These are phyloP conservation scores for Cucumis melo DNA, from an alignment of 306 rosid genomes.

Conservation along the genomic window DNA sequence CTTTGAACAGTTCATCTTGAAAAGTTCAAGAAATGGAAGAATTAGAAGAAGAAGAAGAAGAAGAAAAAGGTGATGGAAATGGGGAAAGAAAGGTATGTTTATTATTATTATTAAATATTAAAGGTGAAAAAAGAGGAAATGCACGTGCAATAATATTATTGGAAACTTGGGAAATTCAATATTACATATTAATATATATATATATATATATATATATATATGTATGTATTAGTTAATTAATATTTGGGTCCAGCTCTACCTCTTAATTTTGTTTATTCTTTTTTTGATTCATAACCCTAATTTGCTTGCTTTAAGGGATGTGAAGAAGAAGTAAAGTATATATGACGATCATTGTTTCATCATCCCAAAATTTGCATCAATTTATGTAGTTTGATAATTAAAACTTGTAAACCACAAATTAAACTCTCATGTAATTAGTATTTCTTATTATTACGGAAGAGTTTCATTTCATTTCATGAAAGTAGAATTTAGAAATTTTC, in stretches of 20 bases:
- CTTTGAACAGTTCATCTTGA: not conserved
- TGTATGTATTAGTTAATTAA: not conserved
- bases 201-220: not conserved
- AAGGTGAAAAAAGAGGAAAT: not conserved
- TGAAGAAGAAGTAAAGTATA: not conserved
- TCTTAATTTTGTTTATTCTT: not conserved
- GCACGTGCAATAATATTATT: slow-evolving; percentile 3
- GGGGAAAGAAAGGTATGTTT: not conserved
- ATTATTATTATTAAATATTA: not conserved
- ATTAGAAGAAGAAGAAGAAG: not conserved
- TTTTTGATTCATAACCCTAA: not conserved
- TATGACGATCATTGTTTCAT: not conserved
- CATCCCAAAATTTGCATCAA: not conserved
- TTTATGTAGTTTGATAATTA: not conserved
- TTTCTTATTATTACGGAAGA: not conserved
- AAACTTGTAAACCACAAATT: too few relatives aligned
- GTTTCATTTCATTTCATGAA: too few relatives aligned
- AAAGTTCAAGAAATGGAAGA: not conserved
- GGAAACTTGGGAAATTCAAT: not conserved
- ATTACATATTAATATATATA: not conserved
- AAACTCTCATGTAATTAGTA: too few relatives aligned
- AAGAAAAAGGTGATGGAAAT: not conserved
- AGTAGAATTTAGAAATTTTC: too few relatives aligned
- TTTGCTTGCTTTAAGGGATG: not conserved
- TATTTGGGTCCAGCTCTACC: not conserved